Conservation (phyloP, 768 basidiomycete genomes). For the Filobasidium wieringae region DNA sequence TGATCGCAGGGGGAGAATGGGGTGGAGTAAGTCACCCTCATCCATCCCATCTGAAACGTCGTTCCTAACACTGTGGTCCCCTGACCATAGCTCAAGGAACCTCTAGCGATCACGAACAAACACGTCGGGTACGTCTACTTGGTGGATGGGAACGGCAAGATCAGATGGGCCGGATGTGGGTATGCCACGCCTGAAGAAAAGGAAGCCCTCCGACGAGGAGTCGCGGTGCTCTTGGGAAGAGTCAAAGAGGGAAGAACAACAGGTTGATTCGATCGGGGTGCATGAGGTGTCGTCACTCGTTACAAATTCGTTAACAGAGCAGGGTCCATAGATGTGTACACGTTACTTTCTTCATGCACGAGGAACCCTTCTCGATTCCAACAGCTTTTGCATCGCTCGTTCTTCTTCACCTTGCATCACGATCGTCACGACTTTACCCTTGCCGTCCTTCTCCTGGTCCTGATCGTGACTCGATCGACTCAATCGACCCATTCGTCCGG, state of each 20-base stretch:
- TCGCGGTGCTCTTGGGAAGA: constrained; percentile 36
- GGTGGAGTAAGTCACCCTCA: constrained; percentile 24
- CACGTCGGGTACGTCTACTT: constrained; percentile 86
- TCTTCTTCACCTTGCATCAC: background rate
- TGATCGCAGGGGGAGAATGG: constrained; percentile 36
- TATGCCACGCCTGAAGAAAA: constrained; percentile 67
- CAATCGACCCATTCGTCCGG: background rate
- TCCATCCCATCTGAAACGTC: background rate
- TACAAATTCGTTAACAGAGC: too few relatives aligned
- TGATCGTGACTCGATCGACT: background rate
- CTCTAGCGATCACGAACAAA: constrained; percentile 76
- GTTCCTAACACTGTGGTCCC: background rate
- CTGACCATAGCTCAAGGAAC: constrained; percentile 30
- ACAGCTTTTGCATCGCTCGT: background rate
- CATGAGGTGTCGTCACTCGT: too few relatives aligned
- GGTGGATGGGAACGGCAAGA: constrained; percentile 67
- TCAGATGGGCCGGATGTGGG: constrained; percentile 87
- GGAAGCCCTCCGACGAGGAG: constrained; percentile 51
- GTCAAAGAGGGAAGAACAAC: constrained; percentile 16
- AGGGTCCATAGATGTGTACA: too few relatives aligned
- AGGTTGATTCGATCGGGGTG: too few relatives aligned
- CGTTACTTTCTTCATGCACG: too few relatives aligned
- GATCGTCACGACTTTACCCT: background rate
- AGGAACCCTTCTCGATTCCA: too few relatives aligned
- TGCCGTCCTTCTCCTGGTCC: background rate